These are phyloP conservation scores for Tricholomella constricta DNA, from an alignment of 768 basidiomycete genomes.

Conservation along the genomic window DNA sequence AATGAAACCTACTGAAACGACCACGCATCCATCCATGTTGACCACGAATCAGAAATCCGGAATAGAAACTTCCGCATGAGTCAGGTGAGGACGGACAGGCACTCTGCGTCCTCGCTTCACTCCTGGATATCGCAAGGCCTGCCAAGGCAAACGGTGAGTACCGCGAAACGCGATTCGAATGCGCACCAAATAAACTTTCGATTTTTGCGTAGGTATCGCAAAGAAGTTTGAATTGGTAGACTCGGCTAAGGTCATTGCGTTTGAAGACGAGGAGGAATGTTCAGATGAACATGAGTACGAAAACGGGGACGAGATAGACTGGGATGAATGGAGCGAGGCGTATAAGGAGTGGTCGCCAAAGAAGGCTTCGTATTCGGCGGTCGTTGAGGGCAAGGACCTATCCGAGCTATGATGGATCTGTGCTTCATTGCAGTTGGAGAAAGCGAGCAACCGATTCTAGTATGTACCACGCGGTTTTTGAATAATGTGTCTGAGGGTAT, in stretches of 20 bases:
- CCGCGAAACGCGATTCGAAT: no score
- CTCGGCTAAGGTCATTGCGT: slow-evolving; percentile 2
- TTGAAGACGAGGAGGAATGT: slow-evolving; percentile 9
- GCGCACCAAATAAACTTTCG: neutral
- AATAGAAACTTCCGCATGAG: neutral
- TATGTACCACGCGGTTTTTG: no score
- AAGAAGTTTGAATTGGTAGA: slow-evolving; percentile 15
- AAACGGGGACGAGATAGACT: slow-evolving; percentile 4
- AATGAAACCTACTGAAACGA: slow-evolving; percentile 8
- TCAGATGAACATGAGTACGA: neutral
- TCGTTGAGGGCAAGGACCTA: neutral
- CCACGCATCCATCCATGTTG: neutral
- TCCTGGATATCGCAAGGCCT: slow-evolving; percentile 17
- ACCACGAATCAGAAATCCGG: neutral
- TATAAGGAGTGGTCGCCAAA: neutral
- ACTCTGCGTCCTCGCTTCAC: neutral
- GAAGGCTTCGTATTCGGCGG: neutral
- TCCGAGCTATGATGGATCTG: no score
- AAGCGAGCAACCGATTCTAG: no score
- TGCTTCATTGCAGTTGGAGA: no score
- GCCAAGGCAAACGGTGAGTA: slow-evolving; percentile 13
- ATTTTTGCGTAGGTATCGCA: slow-evolving; percentile 1
- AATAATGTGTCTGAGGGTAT: no score
- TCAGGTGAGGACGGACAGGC: neutral
- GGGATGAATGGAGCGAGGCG: slow-evolving; percentile 13